Percentiles rank a stretch among this genome's conserved stretches.
Evolutionary conservation across 495 filamentous ascomycete genomes (phyloP).

Genomic region (Parachaetomium inaequale): DNA sequence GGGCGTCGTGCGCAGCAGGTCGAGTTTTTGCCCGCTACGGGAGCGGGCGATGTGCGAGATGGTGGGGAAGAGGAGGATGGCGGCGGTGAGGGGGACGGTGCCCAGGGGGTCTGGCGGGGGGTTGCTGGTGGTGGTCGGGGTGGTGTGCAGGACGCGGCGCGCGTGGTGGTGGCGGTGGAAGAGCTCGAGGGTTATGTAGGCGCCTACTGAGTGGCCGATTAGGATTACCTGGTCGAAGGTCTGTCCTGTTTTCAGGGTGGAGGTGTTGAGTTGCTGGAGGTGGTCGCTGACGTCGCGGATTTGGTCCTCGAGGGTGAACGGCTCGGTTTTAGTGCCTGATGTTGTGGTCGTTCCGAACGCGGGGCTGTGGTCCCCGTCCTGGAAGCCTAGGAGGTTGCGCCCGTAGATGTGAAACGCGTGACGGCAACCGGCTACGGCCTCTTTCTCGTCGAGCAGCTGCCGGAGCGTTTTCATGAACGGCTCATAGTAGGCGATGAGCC

Average conservation of each 20-base stretch:
- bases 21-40: conserved; percentile 57
- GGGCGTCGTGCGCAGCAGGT: conserved; percentile 50
- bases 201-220: conserved; percentile 79
- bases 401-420: conserved; percentile 58
- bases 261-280: conserved; percentile 28
- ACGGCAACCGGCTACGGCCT: conserved; percentile 4
- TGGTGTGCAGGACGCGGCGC: conserved; percentile 28
- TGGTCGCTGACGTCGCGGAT: conserved; percentile 47
- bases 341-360: conserved; percentile 31
- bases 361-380: conserved; percentile 43
- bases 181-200: conserved; percentile 73
- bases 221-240: conserved; percentile 60
- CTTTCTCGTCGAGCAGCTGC: conserved; percentile 31
- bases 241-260: background rate
- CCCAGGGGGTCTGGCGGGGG: background rate
- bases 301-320: conserved; percentile 59
- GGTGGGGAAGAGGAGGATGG: conserved; percentile 72
- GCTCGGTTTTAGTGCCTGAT: conserved; percentile 19
- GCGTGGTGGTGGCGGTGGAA: conserved; percentile 44
- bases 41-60: conserved; percentile 69
- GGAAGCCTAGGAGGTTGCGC: conserved; percentile 71
- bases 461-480: conserved; percentile 57
- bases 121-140: conserved; percentile 26
- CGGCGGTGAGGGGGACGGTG: conserved; percentile 41
- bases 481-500: conserved; percentile 75